These are phyloP conservation scores for Sapria himalayana DNA, from an alignment of 345 rosid species.

Conservation along the genomic window DNA sequence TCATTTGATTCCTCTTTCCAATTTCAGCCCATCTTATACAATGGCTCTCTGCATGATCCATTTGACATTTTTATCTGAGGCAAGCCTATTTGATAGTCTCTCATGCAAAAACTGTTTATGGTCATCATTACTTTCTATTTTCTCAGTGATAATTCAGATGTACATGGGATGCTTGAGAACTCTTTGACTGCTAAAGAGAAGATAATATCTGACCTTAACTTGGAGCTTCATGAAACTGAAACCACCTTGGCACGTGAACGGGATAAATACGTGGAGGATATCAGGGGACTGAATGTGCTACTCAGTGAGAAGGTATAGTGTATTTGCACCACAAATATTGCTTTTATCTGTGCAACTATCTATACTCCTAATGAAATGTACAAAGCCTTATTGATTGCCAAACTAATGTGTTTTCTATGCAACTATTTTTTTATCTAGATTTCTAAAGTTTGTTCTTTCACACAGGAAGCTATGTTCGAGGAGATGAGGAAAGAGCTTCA, in stretches of 20 bases:
- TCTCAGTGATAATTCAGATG: constrained; percentile 55
- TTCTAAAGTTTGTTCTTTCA: constrained; percentile 6
- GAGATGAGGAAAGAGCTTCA: constrained; percentile 88
- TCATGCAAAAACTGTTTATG: too few species aligned
- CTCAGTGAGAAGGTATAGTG: constrained; percentile 68
- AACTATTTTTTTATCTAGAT: background rate
- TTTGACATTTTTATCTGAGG: too few species aligned
- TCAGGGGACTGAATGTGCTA: constrained; percentile 46
- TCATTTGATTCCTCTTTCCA: too few species aligned
- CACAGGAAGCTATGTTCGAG: constrained; percentile 56
- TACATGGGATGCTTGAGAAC: constrained; percentile 66
- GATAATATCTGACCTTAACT: constrained; percentile 75
- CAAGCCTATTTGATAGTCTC: too few species aligned
- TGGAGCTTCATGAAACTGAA: constrained; percentile 81
- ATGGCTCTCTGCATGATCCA: too few species aligned
- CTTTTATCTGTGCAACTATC: too few species aligned
- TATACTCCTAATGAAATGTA: too few species aligned
- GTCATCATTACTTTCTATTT: constrained; percentile 8
- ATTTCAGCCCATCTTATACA: too few species aligned
- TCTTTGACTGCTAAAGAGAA: constrained; percentile 83
- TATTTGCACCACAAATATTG: too few species aligned
- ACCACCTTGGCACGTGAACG: constrained; percentile 55
- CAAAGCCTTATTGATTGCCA: too few species aligned
- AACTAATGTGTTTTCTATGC: too few species aligned
- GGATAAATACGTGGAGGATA: constrained; percentile 59